Conservation (phyloP, 2,329 filamentous ascomycete genomes). For the Orbilia blumenaviensis region DNA sequence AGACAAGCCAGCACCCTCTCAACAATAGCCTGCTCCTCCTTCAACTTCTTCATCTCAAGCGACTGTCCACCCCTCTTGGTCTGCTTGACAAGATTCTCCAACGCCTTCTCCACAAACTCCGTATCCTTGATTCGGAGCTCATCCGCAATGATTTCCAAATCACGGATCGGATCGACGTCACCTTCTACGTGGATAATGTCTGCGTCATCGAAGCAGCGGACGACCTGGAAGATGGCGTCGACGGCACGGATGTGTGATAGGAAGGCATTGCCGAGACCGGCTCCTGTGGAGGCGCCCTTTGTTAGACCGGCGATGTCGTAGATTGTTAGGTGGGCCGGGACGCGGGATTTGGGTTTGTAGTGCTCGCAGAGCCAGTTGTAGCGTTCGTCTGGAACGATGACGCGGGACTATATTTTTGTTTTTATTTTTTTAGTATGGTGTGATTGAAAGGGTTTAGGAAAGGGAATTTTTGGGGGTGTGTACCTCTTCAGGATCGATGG, state of each 20-base stretch:
- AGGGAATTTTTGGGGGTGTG: neutral
- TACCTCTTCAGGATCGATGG: slow-evolving; percentile 93
- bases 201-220: slow-evolving; percentile 96
- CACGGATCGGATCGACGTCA: slow-evolving; percentile 92
- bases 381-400: slow-evolving; percentile 93
- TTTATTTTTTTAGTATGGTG: neutral
- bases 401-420: slow-evolving; percentile 69
- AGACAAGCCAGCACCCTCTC: slow-evolving; percentile 87
- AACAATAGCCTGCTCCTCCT: slow-evolving; percentile 90
- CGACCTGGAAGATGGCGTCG: slow-evolving; percentile 97
- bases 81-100: slow-evolving; percentile 91
- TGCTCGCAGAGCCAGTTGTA: slow-evolving; percentile 96
- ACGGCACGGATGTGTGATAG: slow-evolving; percentile 98
- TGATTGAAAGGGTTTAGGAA: neutral
- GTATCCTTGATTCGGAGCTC: slow-evolving; percentile 98
- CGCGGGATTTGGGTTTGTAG: slow-evolving; percentile 92
- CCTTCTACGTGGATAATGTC: slow-evolving; percentile 99
- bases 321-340: slow-evolving; percentile 97
- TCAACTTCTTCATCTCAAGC: slow-evolving; percentile 96
- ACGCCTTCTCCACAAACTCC: slow-evolving; percentile 95
- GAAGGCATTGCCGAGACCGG: slow-evolving; percentile 96
- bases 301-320: slow-evolving; percentile 99
- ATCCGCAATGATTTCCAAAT: slow-evolving; percentile 95
- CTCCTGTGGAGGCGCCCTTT: slow-evolving; percentile 93
- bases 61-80: slow-evolving; percentile 92